Percentiles rank a stretch among this genome's conserved stretches.
These are phyloP conservation scores for Pythium utonaiense DNA, from an alignment of 352 stramenopile species.

Conservation along the genomic window DNA sequence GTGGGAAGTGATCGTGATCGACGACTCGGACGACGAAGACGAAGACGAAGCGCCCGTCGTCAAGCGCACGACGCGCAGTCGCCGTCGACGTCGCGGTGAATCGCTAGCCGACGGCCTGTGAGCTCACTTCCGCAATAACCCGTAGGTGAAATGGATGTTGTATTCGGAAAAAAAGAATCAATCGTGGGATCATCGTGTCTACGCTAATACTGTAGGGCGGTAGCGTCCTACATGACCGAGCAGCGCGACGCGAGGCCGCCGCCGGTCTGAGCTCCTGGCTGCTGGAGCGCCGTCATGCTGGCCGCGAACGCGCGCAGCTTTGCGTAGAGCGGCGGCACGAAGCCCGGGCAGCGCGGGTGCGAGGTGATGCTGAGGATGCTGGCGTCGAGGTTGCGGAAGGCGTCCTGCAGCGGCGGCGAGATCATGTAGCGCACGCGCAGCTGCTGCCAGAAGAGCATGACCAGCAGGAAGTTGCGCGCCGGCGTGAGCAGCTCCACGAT, in stretches of 20 bases:
- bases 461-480: constrained; percentile 81
- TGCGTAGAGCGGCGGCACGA: constrained; percentile 50
- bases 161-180: background rate
- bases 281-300: constrained; percentile 62
- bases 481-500: constrained; percentile 83
- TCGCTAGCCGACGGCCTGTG: constrained; percentile 19
- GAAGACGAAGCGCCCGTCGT: constrained; percentile 2
- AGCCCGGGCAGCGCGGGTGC: constrained; percentile 63
- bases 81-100: constrained; percentile 12
- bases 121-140: background rate
- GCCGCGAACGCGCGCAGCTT: constrained; percentile 68
- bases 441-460: constrained; percentile 89
- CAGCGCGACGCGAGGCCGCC: constrained; percentile 43
- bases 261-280: constrained; percentile 29
- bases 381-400: constrained; percentile 69
- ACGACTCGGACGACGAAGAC: constrained; percentile 53
- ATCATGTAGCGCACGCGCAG: constrained; percentile 91
- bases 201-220: background rate
- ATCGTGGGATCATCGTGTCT: background rate
- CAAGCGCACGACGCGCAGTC: constrained; percentile 27
- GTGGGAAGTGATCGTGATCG: constrained; percentile 82
- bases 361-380: constrained; percentile 53
- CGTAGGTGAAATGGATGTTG: background rate
- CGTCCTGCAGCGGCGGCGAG: constrained; percentile 79
- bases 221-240: constrained; percentile 50